Base-by-base conservation (phyloP, 2,329 filamentous ascomycete genomes). In the Paecilomyces sp. region DNA sequence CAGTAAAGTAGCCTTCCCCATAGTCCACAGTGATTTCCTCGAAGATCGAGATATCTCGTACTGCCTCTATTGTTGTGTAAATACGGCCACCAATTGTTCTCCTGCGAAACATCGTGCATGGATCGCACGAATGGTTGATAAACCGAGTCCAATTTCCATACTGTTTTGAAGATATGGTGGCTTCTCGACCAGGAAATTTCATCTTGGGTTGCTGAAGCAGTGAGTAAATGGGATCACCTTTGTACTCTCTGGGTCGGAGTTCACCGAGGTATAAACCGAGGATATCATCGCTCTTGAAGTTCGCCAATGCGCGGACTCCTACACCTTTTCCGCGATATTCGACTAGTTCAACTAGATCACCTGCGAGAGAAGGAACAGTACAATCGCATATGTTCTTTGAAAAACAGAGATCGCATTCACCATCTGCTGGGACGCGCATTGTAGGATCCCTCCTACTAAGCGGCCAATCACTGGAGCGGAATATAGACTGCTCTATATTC, bases 1-100 rank as follows among this genome's bases (percentile, higher is more conserved):
- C n/a, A 9, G 41, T 9, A 24, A 33, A 47, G 24, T 74, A 75
- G 0, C 18, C 36, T 0, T 15, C 2, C 11, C 73, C 73, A 62
- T 75, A 75, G 47, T 70, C 36, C 2, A 74, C 41, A 1, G 71
- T 73, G n/a, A 75, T 53, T 56, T 74, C 71, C 50, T 75, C 71
- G 41, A 71, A 74, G 0, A 68, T 61, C 1, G 54, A 30, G 13
- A 75, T 74, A 57, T 73, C 64, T 11, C 65, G 61, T 6, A 22
- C 7, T 11, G 64, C 67, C 55, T 63, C 54, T 13, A 74, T 57
- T 3, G 63, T 62, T 25, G 67, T 66, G 3, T 63, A 58, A 3
- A 57, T 58, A 13, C 60, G 56, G 4, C 65, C 55, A 11, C 73
- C 73, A 22, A 70, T 57, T 0, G 64, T 59, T 24, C 58, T 56